Evolutionary conservation across 2,329 filamentous ascomycete species (phyloP).

Genomic region (Ceratocystis eucalypticola): DNA sequence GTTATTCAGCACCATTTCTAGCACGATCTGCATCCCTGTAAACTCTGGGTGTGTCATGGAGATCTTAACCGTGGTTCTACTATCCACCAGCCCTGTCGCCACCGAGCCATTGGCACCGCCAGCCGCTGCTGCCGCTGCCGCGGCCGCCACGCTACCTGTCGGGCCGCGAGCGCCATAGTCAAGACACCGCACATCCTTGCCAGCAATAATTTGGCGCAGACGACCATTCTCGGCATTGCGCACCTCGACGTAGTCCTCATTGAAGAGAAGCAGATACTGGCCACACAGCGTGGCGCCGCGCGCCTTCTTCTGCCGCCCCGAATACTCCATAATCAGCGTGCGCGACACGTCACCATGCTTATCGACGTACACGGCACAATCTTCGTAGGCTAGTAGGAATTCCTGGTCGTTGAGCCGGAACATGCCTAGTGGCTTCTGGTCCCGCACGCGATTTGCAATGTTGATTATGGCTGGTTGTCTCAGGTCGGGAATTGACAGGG

Average conservation of each 20-base stretch:
- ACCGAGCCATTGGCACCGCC: slow-evolving; percentile 13
- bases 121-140: slow-evolving; percentile 3
- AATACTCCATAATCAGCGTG: slow-evolving; percentile 95
- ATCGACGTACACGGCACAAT: slow-evolving; percentile 95
- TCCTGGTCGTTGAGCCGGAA: slow-evolving; percentile 86
- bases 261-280: slow-evolving; percentile 83
- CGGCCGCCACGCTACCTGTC: slow-evolving; percentile 29
- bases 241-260: slow-evolving; percentile 93
- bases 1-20: slow-evolving; percentile 87
- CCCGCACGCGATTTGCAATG: slow-evolving; percentile 70
- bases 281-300: slow-evolving; percentile 78
- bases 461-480: slow-evolving; percentile 64
- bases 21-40: slow-evolving; percentile 69
- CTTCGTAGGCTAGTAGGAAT: slow-evolving; percentile 86
- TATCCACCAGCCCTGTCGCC: slow-evolving; percentile 18
- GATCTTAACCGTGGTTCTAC: slow-evolving; percentile 73
- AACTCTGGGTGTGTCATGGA: slow-evolving; percentile 88
- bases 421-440: slow-evolving; percentile 84
- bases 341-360: slow-evolving; percentile 93
- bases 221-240: slow-evolving; percentile 92
- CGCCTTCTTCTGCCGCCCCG: slow-evolving; percentile 70
- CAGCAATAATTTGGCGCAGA: slow-evolving; percentile 84
- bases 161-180: slow-evolving; percentile 66
- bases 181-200: slow-evolving; percentile 75
- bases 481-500: slow-evolving; percentile 84